Evolutionary conservation across 371 early-diverging fungal species (phyloP).

Genomic region (Amoeboaphelidium protococcarum): DNA sequence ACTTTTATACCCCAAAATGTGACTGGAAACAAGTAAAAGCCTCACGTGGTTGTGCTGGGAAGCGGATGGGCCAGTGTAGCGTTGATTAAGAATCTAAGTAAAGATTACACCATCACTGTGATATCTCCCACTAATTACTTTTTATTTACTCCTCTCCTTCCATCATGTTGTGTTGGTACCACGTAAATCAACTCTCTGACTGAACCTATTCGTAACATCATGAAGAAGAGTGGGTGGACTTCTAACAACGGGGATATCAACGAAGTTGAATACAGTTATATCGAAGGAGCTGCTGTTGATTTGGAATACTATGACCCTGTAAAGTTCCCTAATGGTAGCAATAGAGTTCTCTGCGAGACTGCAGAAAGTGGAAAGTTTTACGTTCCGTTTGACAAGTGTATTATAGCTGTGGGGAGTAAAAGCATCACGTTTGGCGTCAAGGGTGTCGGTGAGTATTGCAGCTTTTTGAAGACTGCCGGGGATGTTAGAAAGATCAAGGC

Average conservation of each 20-base stretch:
- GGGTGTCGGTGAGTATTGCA: slow-evolving; percentile 13
- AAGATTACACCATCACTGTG: slow-evolving; percentile 12
- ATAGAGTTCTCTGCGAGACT: neutral
- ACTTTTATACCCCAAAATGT: too few species aligned
- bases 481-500: slow-evolving; percentile 71
- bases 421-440: slow-evolving; percentile 65
- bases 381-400: slow-evolving; percentile 57
- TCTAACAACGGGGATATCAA: slow-evolving; percentile 66
- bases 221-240: slow-evolving; percentile 48
- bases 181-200: slow-evolving; percentile 55
- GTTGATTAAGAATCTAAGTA: too few species aligned
- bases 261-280: too few species aligned
- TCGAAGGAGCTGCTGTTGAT: neutral
- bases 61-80: neutral
- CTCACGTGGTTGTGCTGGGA: neutral
- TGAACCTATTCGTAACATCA: slow-evolving; percentile 59
- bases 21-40: neutral
- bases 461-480: slow-evolving; percentile 21
- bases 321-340: neutral
- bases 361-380: neutral
- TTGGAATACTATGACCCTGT: neutral
- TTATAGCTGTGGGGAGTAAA: slow-evolving; percentile 62
- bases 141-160: slow-evolving; percentile 68
- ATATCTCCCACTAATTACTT: slow-evolving; percentile 77
- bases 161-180: slow-evolving; percentile 54